phyloP scores from a whole-genome alignment of 176 grass and related monocot genomes.

The Musa itinerans region DNA sequence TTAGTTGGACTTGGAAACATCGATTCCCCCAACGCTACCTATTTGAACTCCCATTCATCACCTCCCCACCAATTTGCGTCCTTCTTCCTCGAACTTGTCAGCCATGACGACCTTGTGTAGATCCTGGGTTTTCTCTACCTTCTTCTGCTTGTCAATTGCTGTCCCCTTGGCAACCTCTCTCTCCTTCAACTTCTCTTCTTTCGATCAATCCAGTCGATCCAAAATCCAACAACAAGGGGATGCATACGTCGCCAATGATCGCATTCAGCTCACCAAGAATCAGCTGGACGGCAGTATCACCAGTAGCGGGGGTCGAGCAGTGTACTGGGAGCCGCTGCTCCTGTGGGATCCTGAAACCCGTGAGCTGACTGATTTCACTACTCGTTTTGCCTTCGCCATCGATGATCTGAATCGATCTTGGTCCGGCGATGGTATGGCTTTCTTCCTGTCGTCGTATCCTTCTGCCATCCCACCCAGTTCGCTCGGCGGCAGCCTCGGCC shows the following conservation, averaged over 20 bases:
- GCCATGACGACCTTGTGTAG: no score
- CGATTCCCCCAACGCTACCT: no score
- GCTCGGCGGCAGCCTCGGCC: conserved; percentile 43
- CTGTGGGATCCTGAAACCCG: conserved; percentile 24
- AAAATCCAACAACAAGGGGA: no score
- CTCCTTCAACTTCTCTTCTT: not conserved
- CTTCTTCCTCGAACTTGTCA: no score
- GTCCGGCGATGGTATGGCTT: conserved; percentile 55
- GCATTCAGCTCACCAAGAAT: not conserved
- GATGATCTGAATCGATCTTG: conserved; percentile 22
- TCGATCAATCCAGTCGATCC: not conserved
- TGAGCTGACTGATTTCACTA: conserved; percentile 41
- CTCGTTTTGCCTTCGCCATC: conserved; percentile 58
- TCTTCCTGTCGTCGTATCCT: conserved; percentile 68
- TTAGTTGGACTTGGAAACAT: no score
- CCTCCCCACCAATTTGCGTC: no score
- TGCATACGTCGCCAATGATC: not conserved
- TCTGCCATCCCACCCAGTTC: conserved; percentile 35
- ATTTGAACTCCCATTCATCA: no score
- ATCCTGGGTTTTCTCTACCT: no score
- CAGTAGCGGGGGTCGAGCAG: not conserved
- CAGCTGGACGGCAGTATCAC: not conserved
- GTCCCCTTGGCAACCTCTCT: not conserved
- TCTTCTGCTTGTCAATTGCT: no score
- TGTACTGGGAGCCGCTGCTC: not conserved